phyloP scores from a whole-genome alignment of 108 stramenopile genomes.

The Nitzschia palea region DNA sequence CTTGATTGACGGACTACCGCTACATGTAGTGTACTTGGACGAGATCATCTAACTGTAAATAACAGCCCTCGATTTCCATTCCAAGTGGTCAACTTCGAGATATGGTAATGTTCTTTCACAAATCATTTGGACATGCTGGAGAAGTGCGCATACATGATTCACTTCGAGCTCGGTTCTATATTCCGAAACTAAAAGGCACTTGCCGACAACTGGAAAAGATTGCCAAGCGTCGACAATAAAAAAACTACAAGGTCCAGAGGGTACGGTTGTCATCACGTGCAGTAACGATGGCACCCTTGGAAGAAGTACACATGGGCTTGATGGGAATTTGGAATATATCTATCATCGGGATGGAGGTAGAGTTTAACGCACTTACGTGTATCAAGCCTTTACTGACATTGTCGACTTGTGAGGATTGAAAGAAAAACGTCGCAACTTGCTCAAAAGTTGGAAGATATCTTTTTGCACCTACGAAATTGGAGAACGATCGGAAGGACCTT shows the following conservation, averaged over 20 bases:
- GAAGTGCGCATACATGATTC: conserved; percentile 6
- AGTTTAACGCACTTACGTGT: conserved; percentile 34
- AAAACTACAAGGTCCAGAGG: conserved; percentile 16
- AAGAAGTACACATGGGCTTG: conserved; percentile 32
- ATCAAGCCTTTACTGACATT: conserved; percentile 31
- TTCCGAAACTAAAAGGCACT: not conserved
- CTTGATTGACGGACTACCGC: not conserved
- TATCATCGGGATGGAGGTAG: not conserved
- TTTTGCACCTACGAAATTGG: conserved; percentile 3
- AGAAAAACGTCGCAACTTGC: conserved; percentile 16
- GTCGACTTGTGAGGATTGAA: conserved; percentile 27
- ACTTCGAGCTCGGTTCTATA: conserved; percentile 4
- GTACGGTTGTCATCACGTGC: conserved; percentile 20
- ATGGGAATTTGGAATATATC: conserved; percentile 43
- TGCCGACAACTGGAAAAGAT: not conserved
- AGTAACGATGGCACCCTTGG: conserved; percentile 16
- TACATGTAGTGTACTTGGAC: conserved; percentile 15
- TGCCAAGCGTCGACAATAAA: conserved; percentile 22
- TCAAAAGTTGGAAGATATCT: conserved; percentile 20
- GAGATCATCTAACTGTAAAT: not conserved
- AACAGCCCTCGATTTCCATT: conserved; percentile 24
- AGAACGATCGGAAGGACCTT: not conserved
- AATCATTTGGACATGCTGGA: conserved; percentile 33
- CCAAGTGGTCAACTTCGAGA: conserved; percentile 12
- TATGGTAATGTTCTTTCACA: conserved; percentile 37